phyloP scores from a whole-genome alignment of 768 basidiomycete genomes.

The Clitopilus hobsonii region DNA sequence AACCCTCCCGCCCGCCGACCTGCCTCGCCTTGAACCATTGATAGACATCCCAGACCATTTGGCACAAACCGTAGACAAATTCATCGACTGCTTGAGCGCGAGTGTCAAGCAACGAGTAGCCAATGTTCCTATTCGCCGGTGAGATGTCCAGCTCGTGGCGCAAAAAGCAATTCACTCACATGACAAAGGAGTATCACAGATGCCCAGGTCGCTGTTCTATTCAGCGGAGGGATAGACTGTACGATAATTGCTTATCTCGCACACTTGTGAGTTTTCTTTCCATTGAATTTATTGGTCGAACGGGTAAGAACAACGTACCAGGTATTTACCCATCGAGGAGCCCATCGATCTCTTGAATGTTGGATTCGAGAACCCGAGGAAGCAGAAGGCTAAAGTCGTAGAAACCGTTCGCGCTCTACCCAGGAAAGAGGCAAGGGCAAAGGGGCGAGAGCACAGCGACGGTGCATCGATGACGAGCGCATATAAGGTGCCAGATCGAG shows the following conservation, averaged over 20 bases:
- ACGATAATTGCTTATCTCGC: slow-evolving; percentile 80
- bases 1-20: slow-evolving; percentile 38
- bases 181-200: slow-evolving; percentile 18
- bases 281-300: too few species aligned
- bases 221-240: slow-evolving; percentile 96
- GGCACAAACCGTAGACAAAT: slow-evolving; percentile 36
- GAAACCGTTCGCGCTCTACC: slow-evolving; percentile 41
- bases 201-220: slow-evolving; percentile 77
- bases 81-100: slow-evolving; percentile 51
- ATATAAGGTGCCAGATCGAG: slow-evolving; percentile 87
- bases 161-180: not conserved
- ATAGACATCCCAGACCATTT: slow-evolving; percentile 41
- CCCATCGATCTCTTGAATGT: slow-evolving; percentile 92
- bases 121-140: slow-evolving; percentile 56
- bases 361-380: slow-evolving; percentile 93
- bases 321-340: slow-evolving; percentile 69
- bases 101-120: slow-evolving; percentile 68
- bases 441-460: slow-evolving; percentile 22
- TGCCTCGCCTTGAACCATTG: slow-evolving; percentile 29
- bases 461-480: slow-evolving; percentile 14
- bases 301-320: too few species aligned
- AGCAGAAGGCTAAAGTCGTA: slow-evolving; percentile 44
- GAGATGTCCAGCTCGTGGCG: slow-evolving; percentile 7
- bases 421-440: slow-evolving; percentile 27
- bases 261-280: slow-evolving; percentile 45